Conservation (phyloP, 1,139 yeast genomes). For the Yamadazyma atlantica region DNA sequence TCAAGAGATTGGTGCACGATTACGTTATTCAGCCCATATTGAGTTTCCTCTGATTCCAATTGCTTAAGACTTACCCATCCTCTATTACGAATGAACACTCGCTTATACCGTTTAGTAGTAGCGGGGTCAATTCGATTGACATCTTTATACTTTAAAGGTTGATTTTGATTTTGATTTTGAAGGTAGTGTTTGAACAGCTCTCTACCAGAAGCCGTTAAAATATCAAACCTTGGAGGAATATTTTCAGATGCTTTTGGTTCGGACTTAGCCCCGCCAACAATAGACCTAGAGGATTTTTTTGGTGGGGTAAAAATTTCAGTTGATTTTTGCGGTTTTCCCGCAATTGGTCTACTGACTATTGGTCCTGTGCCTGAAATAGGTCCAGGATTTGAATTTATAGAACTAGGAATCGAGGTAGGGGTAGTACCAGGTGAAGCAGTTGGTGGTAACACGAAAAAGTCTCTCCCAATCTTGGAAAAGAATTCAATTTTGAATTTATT, state of each 20-base stretch:
- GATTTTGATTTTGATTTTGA: conserved; percentile 15
- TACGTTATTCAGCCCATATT: conserved; percentile 15
- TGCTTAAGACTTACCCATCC: conserved; percentile 48
- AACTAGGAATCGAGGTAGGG: too few relatives aligned
- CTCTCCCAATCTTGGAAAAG: conserved; percentile 11
- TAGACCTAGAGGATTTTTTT: too few relatives aligned
- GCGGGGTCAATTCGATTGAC: conserved; percentile 21
- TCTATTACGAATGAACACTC: conserved; percentile 50
- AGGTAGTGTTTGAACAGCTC: conserved; percentile 21
- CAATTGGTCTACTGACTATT: too few relatives aligned
- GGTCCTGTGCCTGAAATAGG: too few relatives aligned
- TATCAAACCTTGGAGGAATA: conserved; percentile 19
- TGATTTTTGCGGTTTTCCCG: too few relatives aligned
- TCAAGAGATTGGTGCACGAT: neutral
- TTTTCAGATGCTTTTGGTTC: neutral
- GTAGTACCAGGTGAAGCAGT: neutral
- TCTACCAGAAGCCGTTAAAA: conserved; percentile 27
- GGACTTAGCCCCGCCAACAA: neutral
- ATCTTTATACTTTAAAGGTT: conserved; percentile 19
- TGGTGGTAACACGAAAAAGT: conserved; percentile 13
- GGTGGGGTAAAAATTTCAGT: neutral
- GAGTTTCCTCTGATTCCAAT: conserved; percentile 28
- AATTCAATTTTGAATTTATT: conserved; percentile 14
- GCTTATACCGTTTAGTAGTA: conserved; percentile 31
- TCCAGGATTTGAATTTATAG: too few relatives aligned